Conservation (phyloP, 2,329 filamentous ascomycete genomes). For the Huntiella savannae region DNA sequence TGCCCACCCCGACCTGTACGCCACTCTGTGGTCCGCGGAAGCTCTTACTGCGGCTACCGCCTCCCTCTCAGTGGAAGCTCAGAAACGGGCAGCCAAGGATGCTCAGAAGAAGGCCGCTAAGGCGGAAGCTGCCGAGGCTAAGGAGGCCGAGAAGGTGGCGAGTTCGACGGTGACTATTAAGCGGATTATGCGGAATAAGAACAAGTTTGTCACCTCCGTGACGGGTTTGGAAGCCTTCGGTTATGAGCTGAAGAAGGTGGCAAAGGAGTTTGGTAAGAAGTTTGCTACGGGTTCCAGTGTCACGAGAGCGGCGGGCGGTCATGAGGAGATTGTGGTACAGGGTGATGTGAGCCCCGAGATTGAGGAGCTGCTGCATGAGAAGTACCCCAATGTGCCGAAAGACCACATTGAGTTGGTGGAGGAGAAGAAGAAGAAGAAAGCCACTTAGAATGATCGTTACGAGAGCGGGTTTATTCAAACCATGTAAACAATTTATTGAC, state of each 20-base stretch:
- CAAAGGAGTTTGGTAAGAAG: conserved; percentile 96
- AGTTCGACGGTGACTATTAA: conserved; percentile 77
- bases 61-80: conserved; percentile 71
- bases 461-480: too few species aligned
- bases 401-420: conserved; percentile 90
- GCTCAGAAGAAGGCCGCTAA: conserved; percentile 93
- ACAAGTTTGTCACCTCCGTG: conserved; percentile 91
- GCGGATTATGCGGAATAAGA: conserved; percentile 93
- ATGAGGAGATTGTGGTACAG: conserved; percentile 94
- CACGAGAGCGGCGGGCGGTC: conserved; percentile 68
- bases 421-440: conserved; percentile 73
- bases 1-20: conserved; percentile 54
- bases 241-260: conserved; percentile 76
- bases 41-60: conserved; percentile 69
- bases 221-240: conserved; percentile 78
- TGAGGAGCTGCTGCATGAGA: conserved; percentile 73
- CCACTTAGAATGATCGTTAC: conserved; percentile 1
- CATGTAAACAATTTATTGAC: too few species aligned
- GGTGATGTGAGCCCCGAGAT: conserved; percentile 93
- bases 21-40: conserved; percentile 69
- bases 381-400: conserved; percentile 77
- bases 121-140: conserved; percentile 69
- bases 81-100: conserved; percentile 89
- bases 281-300: conserved; percentile 89
- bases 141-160: conserved; percentile 65